These are phyloP conservation scores for Drechslera avenae DNA, from an alignment of 2,329 filamentous ascomycete species.

Conservation along the genomic window DNA sequence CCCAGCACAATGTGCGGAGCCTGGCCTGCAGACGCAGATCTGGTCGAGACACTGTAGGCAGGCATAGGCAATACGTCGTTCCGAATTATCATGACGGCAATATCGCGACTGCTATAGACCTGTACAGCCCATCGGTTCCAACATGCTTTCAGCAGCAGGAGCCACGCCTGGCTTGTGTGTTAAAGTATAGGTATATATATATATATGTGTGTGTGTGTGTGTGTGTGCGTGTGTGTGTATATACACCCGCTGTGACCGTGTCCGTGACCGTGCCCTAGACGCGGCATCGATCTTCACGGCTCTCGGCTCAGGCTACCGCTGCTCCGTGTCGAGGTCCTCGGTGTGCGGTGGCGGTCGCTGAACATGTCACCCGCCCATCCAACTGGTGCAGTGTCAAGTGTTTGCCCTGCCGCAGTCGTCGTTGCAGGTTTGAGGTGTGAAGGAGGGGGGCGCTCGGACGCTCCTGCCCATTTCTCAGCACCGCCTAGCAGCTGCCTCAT, in stretches of 20 bases:
- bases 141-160: too few species aligned
- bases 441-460: constrained; percentile 13
- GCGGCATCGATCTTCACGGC: constrained; percentile 21
- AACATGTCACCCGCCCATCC: constrained; percentile 8
- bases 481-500: not conserved
- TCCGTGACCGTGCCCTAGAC: constrained; percentile 27
- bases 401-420: constrained; percentile 14
- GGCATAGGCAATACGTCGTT: constrained; percentile 9
- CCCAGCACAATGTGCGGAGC: constrained; percentile 3
- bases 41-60: not conserved
- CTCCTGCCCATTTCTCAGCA: constrained; percentile 2
- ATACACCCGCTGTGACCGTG: constrained; percentile 17
- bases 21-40: constrained; percentile 10
- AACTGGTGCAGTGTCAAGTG: constrained; percentile 6
- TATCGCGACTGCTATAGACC: constrained; percentile 13
- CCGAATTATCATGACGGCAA: constrained; percentile 17
- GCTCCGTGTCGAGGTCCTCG: constrained; percentile 34
- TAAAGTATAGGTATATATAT: too few species aligned
- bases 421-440: constrained; percentile 13
- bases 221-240: constrained; percentile 4
- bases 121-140: too few species aligned
- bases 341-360: not conserved
- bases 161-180: constrained; percentile 6
- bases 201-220: too few species aligned
- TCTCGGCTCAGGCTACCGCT: constrained; percentile 36